phyloP scores from a whole-genome alignment of 768 basidiomycete species.

The Boletales sp. region DNA sequence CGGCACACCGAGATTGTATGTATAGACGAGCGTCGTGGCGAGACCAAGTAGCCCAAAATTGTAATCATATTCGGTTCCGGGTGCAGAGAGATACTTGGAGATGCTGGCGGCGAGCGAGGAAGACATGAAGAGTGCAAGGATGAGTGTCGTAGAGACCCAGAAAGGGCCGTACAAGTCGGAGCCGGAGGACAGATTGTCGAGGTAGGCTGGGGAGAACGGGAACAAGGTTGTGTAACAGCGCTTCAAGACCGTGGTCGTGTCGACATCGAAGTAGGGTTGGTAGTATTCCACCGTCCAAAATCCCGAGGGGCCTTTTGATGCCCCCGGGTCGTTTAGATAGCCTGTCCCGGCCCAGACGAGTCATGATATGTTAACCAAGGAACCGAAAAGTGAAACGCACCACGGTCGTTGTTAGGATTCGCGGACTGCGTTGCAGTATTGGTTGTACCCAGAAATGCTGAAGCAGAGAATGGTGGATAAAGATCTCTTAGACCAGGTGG shows the following conservation, averaged over 20 bases:
- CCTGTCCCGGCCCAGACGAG: slow-evolving; percentile 37
- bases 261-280: slow-evolving; percentile 85
- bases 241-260: slow-evolving; percentile 71
- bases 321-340: slow-evolving; percentile 55
- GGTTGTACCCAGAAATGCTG: slow-evolving; percentile 54
- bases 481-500: neutral
- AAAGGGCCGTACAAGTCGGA: slow-evolving; percentile 86
- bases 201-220: slow-evolving; percentile 65
- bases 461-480: neutral
- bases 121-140: slow-evolving; percentile 89
- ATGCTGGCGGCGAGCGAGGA: slow-evolving; percentile 91
- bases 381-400: slow-evolving; percentile 28
- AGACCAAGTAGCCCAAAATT: slow-evolving; percentile 84
- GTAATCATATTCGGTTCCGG: slow-evolving; percentile 60
- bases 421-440: slow-evolving; percentile 23
- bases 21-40: slow-evolving; percentile 80
- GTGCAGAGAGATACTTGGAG: slow-evolving; percentile 73
- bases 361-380: neutral
- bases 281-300: slow-evolving; percentile 88
- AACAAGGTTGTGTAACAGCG: slow-evolving; percentile 77
- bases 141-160: slow-evolving; percentile 95
- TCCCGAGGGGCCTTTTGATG: slow-evolving; percentile 45
- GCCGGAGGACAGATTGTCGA: slow-evolving; percentile 52
- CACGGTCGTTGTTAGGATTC: slow-evolving; percentile 45
- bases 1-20: slow-evolving; percentile 82